Base-by-base conservation (phyloP, 352 stramenopile species). In the Phytophthora sansomeana region DNA sequence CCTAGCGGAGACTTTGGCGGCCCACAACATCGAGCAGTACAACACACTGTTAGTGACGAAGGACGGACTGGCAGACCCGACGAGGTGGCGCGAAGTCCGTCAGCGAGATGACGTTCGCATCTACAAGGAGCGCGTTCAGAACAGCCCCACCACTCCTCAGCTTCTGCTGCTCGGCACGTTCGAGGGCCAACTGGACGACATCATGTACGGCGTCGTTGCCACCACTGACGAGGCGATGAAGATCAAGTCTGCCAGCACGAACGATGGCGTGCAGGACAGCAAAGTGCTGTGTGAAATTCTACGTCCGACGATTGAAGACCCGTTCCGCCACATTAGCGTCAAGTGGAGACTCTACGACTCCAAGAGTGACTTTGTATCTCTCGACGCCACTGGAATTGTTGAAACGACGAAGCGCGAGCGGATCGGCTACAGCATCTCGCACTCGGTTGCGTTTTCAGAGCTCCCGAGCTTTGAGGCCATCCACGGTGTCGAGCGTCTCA, bases 141-240 rank as follows among this genome's bases (percentile, higher is more conserved):
- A 51, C 55, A 32, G 26, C 51, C 70, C 74, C 19, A 51, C 66
- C n/a, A 79, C 63, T 6, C 78, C 80, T 9, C 76, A 77, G 44
- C 62, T 83, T n/a, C 51, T 82, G 17, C 63, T 76, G 3, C 58
- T 85, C 30, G 74, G 77, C 16, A 80, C 74, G 5, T 56, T 83
- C 2, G 61, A 77, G 13, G 77, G 74, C 29, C 80, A 69, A 21
- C 43, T 85, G 6, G 72, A 85, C 11, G 77, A 85, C 21, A 62
- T 81, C 39, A 85, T 85, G 74, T 85, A 85, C 39, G 77, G 74
- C 1, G 61, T 43, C 29, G 55, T 80, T 26, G 71, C 67, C 14
- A 75, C 72, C 0, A 85, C 77, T 2, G 58, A 78, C 36, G 75
- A 85, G 46, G 72, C 72, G 28, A 83, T 83, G 74, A 69, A 63